A percentile compares a stretch with the other conserved stretches of the same genome.
phyloP scores from a whole-genome alignment of 306 rosid genomes.

The Carpinus viminea region DNA sequence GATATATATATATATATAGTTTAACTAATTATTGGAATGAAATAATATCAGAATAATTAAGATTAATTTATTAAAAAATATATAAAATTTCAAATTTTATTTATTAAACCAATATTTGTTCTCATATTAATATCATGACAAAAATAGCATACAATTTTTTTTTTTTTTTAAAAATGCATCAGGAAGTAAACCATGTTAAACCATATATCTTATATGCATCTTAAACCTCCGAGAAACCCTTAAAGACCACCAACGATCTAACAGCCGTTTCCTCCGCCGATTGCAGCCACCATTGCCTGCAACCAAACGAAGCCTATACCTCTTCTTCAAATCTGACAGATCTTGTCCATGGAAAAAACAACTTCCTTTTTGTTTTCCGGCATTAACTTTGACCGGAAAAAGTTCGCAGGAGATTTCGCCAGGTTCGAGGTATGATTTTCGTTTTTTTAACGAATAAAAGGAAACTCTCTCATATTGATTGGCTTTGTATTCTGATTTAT shows the following conservation, averaged over 20 bases:
- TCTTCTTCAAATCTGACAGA: background rate
- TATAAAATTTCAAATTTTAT: too few relatives aligned
- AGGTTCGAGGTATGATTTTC: slow-evolving; percentile 59
- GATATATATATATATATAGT: too few relatives aligned
- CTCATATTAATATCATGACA: background rate
- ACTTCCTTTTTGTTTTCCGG: slow-evolving; percentile 82
- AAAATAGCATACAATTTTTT: background rate
- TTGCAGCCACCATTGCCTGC: too few relatives aligned
- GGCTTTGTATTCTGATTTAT: background rate
- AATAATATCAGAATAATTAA: too few relatives aligned
- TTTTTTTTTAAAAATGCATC: background rate
- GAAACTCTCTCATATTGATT: background rate
- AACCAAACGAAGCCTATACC: background rate
- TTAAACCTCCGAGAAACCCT: slow-evolving; percentile 1
- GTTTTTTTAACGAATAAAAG: background rate
- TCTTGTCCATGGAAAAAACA: slow-evolving; percentile 52
- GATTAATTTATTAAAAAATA: too few relatives aligned
- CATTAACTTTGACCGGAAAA: slow-evolving; percentile 66
- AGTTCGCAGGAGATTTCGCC: slow-evolving; percentile 67
- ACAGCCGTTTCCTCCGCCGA: background rate
- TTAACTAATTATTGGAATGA: too few relatives aligned
- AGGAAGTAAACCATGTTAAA: too few relatives aligned
- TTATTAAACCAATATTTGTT: too few relatives aligned
- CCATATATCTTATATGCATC: background rate
- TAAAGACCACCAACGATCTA: background rate